Evolutionary conservation across 1,284 basidiomycete genomes (phyloP).

Genomic region (Peniophora sp.): DNA sequence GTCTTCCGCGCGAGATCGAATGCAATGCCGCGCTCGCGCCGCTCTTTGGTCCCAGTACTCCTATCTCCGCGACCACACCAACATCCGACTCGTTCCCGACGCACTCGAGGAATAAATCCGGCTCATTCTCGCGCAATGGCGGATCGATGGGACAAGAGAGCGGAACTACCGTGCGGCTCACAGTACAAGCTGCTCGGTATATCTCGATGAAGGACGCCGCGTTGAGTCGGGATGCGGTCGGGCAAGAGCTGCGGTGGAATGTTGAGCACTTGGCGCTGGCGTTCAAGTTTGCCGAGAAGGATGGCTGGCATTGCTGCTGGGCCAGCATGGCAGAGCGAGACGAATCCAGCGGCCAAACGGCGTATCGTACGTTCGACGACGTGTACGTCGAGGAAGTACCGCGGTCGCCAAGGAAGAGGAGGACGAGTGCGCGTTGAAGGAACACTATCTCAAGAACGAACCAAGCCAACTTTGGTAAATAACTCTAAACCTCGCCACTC

Average conservation of each 20-base stretch:
- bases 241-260: conserved; percentile 33
- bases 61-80: conserved; percentile 15
- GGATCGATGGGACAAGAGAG: no score
- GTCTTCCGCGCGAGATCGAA: conserved; percentile 51
- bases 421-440: no score
- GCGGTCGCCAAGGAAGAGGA: conserved; percentile 6
- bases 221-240: conserved; percentile 28
- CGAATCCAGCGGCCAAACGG: conserved; percentile 28
- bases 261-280: conserved; percentile 47
- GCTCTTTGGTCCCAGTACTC: conserved; percentile 18
- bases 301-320: conserved; percentile 56
- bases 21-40: conserved; percentile 37
- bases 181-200: conserved; percentile 44
- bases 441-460: not conserved
- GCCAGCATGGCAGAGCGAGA: conserved; percentile 47
- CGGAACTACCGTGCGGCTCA: conserved; percentile 31
- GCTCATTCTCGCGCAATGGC: no score
- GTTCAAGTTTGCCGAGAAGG: conserved; percentile 35
- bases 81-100: conserved; percentile 15
- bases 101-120: no score
- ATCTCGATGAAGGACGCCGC: conserved; percentile 52
- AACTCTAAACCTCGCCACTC: no score
- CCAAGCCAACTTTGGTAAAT: no score
- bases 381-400: conserved; percentile 31
- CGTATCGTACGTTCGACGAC: conserved; percentile 56